Evolutionary conservation across 768 basidiomycete genomes (phyloP), one percentile per base, ranked within the genome.

Genomic region (Megacollybia marginata): DNA sequence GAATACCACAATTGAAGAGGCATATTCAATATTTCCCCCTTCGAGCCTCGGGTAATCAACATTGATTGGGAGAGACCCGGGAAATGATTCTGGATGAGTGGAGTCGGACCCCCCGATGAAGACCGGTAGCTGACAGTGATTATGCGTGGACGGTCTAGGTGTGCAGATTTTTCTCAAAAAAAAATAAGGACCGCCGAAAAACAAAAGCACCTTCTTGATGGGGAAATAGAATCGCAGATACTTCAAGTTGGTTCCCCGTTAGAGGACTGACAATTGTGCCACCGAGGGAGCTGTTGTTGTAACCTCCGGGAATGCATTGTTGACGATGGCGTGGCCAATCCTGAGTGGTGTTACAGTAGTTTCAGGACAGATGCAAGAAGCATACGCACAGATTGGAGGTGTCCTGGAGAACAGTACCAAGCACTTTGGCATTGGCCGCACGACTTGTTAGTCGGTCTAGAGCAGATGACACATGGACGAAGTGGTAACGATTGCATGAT

Each of bases 1-100:
- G 83, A 85, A 61, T 90, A 92, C 76, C 82, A 92, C 33, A 92
- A 61, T 50, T 92, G 87, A 13, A 92, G 75, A 5, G 90, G 90
- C 61, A 91, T 92, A 28, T 90, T 75, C 2, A 92, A 70, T 0
- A 83, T 82, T 52, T 92, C 88, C 40, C 84, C 83, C 55, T 90
- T 92, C 28, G 92, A 70, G 1, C 90, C 90, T 59, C 88, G 86
- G 0, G 87, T 90, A 46, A 92, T 65, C 47, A 91, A 80, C 52
- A 91, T 79, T 52, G 75, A 80, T 50, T 80, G 76, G 1, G 78
- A 63, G 33, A 75, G 72, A 43, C 76, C 80, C 7, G 76, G 60
- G 58, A 91, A 90, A 59, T 80, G 74, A 0, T 69, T 63, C 50
- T 75, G 73, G 18, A 90, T 73, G 28, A 86, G 64, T 7, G 88